Percentiles rank a stretch among this genome's conserved stretches.
These are phyloP conservation scores for Tricholoma terreum DNA, from an alignment of 768 basidiomycete genomes.

Conservation along the genomic window DNA sequence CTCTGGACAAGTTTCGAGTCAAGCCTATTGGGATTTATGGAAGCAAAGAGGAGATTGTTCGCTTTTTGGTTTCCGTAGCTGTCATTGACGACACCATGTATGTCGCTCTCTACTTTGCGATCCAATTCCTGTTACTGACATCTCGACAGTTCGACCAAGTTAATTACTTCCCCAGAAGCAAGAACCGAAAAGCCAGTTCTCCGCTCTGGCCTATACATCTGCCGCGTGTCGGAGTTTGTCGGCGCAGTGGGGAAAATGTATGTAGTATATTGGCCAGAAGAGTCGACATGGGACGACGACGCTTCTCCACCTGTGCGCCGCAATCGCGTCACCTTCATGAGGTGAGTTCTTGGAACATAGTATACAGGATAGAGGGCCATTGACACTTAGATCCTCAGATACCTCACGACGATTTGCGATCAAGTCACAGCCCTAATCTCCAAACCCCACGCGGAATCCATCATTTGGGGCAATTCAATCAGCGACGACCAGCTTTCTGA, in stretches of 20 bases:
- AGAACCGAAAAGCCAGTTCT: constrained; percentile 52
- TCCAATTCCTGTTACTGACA: constrained; percentile 6
- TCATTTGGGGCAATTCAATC: constrained; percentile 41
- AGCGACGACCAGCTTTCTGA: constrained; percentile 21
- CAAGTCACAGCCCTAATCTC: constrained; percentile 55
- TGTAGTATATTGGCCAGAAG: constrained; percentile 61
- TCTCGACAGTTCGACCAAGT: constrained; percentile 16
- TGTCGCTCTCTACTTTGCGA: not conserved
- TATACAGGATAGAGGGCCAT: not conserved
- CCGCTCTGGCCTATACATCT: constrained; percentile 11
- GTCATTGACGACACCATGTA: constrained; percentile 37
- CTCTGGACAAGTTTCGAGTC: constrained; percentile 42
- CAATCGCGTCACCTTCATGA: constrained; percentile 61
- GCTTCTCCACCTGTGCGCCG: constrained; percentile 41
- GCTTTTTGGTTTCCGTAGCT: constrained; percentile 36
- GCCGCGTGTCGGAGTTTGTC: constrained; percentile 7
- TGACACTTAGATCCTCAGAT: constrained; percentile 32
- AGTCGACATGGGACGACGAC: constrained; percentile 56
- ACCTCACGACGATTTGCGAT: constrained; percentile 57
- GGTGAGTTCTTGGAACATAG: constrained; percentile 32
- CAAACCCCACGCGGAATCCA: constrained; percentile 38
- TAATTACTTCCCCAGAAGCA: constrained; percentile 26
- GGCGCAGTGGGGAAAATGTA: constrained; percentile 27
- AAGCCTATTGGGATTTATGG: constrained; percentile 60
- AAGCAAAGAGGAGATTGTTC: constrained; percentile 46